phyloP scores from a whole-genome alignment of 306 rosid species.

The Vicia faba region DNA sequence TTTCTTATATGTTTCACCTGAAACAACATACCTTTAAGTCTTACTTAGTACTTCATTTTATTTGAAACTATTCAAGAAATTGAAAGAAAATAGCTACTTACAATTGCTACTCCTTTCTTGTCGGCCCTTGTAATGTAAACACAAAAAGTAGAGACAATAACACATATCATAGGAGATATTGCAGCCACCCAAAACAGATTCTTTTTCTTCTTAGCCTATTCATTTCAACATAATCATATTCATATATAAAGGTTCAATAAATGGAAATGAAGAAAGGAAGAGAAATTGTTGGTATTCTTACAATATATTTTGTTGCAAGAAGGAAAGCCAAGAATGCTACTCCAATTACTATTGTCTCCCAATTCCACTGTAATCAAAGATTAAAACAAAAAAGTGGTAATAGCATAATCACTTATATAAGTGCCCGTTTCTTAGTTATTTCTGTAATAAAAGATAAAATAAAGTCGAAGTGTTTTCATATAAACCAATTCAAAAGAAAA shows the following conservation, averaged over 20 bases:
- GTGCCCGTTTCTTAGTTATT: too few relatives aligned
- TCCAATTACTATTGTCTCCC: constrained; percentile 76
- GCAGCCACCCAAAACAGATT: constrained; percentile 84
- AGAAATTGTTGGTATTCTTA: constrained; percentile 38
- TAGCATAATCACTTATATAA: not conserved
- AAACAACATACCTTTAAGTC: constrained; percentile 22
- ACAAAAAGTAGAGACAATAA: constrained; percentile 64
- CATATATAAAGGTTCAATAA: not conserved
- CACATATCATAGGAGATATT: constrained; percentile 77
- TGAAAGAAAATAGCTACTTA: constrained; percentile 39
- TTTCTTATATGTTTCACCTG: constrained; percentile 58
- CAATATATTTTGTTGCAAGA: constrained; percentile 63
- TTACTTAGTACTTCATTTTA: constrained; percentile 6
- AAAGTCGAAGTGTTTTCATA: too few relatives aligned
- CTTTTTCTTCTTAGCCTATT: constrained; percentile 66
- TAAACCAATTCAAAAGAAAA: not conserved
- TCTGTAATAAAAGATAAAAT: too few relatives aligned
- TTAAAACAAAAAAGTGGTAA: not conserved
- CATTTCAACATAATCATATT: constrained; percentile 1
- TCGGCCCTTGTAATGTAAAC: constrained; percentile 77
- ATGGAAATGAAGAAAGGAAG: constrained; percentile 10
- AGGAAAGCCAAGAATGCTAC: constrained; percentile 64
- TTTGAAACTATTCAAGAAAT: not conserved
- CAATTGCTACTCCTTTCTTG: constrained; percentile 67
- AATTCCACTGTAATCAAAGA: constrained; percentile 80